Percentiles rank a stretch among this genome's conserved stretches.
phyloP scores from a whole-genome alignment of 2,329 filamentous ascomycete genomes.

The Xylariales sp. region DNA sequence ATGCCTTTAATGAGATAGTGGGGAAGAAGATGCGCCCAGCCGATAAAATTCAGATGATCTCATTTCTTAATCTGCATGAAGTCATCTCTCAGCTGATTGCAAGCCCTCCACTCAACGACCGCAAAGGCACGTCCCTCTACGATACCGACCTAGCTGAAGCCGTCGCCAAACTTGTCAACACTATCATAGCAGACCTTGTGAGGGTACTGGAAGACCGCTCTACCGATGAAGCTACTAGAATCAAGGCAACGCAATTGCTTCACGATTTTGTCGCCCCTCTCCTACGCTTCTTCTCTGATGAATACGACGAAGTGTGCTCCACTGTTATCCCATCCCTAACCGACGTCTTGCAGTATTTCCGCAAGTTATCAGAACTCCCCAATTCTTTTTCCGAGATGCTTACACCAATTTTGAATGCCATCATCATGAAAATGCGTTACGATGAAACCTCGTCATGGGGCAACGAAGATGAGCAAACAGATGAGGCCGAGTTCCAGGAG shows the following conservation, averaged over 20 bases:
- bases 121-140: constrained; percentile 84
- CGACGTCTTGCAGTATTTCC: constrained; percentile 89
- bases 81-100: constrained; percentile 88
- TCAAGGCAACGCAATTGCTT: constrained; percentile 83
- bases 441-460: constrained; percentile 96
- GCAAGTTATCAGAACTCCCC: constrained; percentile 81
- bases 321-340: constrained; percentile 94
- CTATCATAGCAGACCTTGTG: constrained; percentile 86
- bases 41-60: constrained; percentile 94
- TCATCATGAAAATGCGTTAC: constrained; percentile 96
- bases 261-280: constrained; percentile 87
- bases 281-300: constrained; percentile 94
- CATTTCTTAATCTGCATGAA: constrained; percentile 86
- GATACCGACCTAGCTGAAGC: constrained; percentile 96
- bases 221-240: constrained; percentile 71
- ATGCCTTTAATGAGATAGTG: constrained; percentile 94
- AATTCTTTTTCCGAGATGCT: constrained; percentile 84
- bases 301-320: constrained; percentile 98
- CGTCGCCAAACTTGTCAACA: constrained; percentile 95
- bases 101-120: constrained; percentile 82
- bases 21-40: constrained; percentile 96
- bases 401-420: constrained; percentile 87
- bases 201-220: constrained; percentile 79
- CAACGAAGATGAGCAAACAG: constrained; percentile 91
- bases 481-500: constrained; percentile 97